Evolutionary conservation across 208 protist species (phyloP), one percentile per base, ranked within the genome.

Genomic region (Leishmania aethiopica): DNA sequence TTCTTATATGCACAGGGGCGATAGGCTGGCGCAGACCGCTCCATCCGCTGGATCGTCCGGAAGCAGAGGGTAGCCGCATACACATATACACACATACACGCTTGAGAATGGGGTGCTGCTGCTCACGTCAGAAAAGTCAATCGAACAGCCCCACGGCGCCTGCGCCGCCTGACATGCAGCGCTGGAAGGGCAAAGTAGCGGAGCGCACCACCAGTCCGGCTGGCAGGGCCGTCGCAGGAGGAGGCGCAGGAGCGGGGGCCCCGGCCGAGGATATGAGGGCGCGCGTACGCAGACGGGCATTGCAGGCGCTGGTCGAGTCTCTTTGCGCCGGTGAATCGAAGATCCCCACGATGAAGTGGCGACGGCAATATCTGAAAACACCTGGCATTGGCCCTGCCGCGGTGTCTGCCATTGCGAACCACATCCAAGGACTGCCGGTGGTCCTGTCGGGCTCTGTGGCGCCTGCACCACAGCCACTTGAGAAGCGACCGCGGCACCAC

Each of bases 261-360:
- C 70, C 60, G 4, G 79, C 59, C 6, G 89, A 92, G 19, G 86
- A 90, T 40, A 81, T 78, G 55, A 74, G 86, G n/a, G 83, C 79
- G n/a, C 84, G 85, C 45, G 81, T 75, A 17, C 81, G 86, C 1
- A 82, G 90, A 28, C 79, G 82, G 22, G 90, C 90, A 5, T 45
- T 85, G n/a, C 83, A 87, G 49, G 86, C 85, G n/a, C 82, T 95
- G 51, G 55, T 91, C 17, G 83, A 86, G 40, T 86, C 80, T 37
- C 82, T 92, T 32, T 72, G 84, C 11, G 64, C 71, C 55, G 78
- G 84, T 17, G 84, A 90, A 60, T 19, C 75, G 32, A 75, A 88
- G 45, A 84, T 94, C 7, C 92, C 92, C 0, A 85, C 85, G 0
- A 71, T 84, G 6, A 88, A 82, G 62, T 96, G 92, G 92, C 82